These are phyloP conservation scores for Cryptococcus jaspeensis DNA, from an alignment of 1,284 basidiomycete genomes.

Conservation along the genomic window DNA sequence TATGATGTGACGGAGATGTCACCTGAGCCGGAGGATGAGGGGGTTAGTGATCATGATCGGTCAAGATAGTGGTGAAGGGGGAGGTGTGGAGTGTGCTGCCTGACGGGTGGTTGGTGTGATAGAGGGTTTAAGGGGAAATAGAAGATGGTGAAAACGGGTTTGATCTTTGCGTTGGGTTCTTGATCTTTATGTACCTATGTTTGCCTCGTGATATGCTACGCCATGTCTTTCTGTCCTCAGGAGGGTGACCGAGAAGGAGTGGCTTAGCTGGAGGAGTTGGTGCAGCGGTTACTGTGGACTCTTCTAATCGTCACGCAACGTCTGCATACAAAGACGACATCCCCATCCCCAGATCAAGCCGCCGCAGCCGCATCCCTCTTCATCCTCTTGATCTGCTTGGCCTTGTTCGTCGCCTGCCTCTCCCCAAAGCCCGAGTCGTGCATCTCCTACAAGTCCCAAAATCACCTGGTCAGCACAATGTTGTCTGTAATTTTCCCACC, in stretches of 20 bases:
- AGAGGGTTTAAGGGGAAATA: too few relatives aligned
- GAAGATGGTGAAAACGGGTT: neutral
- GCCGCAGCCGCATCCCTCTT: constrained; percentile 36
- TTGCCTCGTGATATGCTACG: too few relatives aligned
- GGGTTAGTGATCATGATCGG: too few relatives aligned
- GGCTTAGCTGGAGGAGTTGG: too few relatives aligned
- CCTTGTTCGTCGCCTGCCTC: constrained; percentile 61
- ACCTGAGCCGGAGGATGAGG: neutral
- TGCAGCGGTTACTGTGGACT: too few relatives aligned
- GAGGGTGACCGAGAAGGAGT: too few relatives aligned
- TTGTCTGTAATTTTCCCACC: neutral
- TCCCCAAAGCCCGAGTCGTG: constrained; percentile 89
- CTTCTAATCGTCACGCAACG: neutral
- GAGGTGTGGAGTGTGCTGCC: too few relatives aligned
- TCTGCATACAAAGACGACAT: neutral
- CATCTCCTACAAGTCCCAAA: constrained; percentile 63
- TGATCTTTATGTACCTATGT: neutral
- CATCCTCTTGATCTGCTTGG: constrained; percentile 49
- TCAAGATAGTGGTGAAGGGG: too few relatives aligned
- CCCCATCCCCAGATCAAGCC: neutral
- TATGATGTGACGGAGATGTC: too few relatives aligned
- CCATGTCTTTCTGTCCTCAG: too few relatives aligned
- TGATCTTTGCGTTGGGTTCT: neutral
- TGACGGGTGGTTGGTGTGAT: too few relatives aligned
- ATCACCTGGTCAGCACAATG: neutral